Percentiles rank a stretch among this genome's conserved stretches.
Conservation (phyloP, 2,329 filamentous ascomycete species). For the Chalaropsis thielavioides region DNA sequence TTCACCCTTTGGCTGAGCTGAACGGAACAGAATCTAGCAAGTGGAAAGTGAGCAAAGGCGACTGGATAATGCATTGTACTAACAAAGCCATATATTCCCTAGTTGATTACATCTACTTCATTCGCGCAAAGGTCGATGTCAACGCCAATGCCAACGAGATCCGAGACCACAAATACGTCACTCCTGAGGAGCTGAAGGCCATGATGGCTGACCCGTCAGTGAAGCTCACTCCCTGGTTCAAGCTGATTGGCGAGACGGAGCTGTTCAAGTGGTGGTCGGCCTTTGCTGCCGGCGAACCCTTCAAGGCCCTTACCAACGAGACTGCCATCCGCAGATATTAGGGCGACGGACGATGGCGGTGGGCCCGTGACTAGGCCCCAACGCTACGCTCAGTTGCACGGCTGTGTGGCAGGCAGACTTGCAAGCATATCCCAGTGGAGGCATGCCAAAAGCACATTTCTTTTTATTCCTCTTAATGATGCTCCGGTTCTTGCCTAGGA, state of each 20-base stretch:
- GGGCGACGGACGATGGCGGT: slow-evolving; percentile 39
- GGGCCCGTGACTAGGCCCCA: not conserved
- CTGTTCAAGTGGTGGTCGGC: slow-evolving; percentile 95
- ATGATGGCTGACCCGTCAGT: slow-evolving; percentile 71
- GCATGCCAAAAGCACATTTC: not conserved
- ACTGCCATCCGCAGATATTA: slow-evolving; percentile 56
- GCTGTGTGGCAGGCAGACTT: not conserved
- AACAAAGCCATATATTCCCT: not conserved
- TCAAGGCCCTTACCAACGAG: slow-evolving; percentile 79
- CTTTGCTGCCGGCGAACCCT: slow-evolving; percentile 48
- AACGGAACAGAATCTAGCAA: not conserved
- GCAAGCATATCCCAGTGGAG: not conserved
- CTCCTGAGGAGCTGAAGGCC: slow-evolving; percentile 62
- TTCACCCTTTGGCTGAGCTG: not conserved
- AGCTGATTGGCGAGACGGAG: slow-evolving; percentile 95
- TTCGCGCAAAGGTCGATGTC: slow-evolving; percentile 76
- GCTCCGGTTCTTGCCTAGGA: not conserved
- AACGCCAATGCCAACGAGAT: slow-evolving; percentile 78
- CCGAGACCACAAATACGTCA: slow-evolving; percentile 70
- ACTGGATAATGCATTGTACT: not conserved
- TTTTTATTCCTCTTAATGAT: not conserved
- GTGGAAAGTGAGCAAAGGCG: no score
- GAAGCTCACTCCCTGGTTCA: slow-evolving; percentile 97
- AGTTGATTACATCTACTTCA: slow-evolving; percentile 99
- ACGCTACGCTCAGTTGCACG: not conserved